A percentile compares a stretch with the other conserved stretches of the same genome.
Evolutionary conservation across 73 alveolate genomes (phyloP).

Genomic region (Tetrahymena thermophila): DNA sequence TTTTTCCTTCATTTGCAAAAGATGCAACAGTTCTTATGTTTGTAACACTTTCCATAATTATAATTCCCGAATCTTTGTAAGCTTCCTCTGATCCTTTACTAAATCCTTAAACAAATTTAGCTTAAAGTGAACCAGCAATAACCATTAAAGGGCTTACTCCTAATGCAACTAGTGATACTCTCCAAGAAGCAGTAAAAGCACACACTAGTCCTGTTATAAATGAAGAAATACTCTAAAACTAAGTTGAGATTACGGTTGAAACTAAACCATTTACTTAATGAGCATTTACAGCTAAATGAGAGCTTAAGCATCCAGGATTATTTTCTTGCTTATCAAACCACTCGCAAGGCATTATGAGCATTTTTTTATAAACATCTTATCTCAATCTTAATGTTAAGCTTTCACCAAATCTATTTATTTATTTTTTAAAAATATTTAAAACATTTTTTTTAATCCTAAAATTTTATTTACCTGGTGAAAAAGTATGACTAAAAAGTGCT

Average conservation of each 20-base stretch:
- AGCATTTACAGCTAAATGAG: constrained; percentile 38
- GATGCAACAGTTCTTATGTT: constrained; percentile 81
- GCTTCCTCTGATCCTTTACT: constrained; percentile 53
- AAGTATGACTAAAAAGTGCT: background rate
- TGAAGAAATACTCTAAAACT: constrained; percentile 13
- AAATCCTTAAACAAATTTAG: constrained; percentile 53
- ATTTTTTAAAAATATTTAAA: background rate
- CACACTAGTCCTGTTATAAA: constrained; percentile 19
- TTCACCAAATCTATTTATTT: constrained; percentile 2
- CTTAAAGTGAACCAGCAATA: constrained; percentile 41
- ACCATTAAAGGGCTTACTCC: constrained; percentile 27
- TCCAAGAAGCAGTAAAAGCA: constrained; percentile 24
- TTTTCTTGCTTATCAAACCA: constrained; percentile 37
- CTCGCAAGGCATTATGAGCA: constrained; percentile 25
- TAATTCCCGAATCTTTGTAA: constrained; percentile 69
- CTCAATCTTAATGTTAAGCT: constrained; percentile 18
- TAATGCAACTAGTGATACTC: constrained; percentile 18
- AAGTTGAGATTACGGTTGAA: constrained; percentile 14
- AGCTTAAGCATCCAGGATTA: constrained; percentile 45
- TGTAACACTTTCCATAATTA: constrained; percentile 77
- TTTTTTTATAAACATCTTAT: constrained; percentile 14
- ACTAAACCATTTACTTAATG: constrained; percentile 12
- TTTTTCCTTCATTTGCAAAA: constrained; percentile 66
- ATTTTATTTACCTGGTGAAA: background rate
- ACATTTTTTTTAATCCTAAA: background rate